Evolutionary conservation across 164 flowering plant genomes (phyloP).

Genomic region (Vitis rotundifolia): DNA sequence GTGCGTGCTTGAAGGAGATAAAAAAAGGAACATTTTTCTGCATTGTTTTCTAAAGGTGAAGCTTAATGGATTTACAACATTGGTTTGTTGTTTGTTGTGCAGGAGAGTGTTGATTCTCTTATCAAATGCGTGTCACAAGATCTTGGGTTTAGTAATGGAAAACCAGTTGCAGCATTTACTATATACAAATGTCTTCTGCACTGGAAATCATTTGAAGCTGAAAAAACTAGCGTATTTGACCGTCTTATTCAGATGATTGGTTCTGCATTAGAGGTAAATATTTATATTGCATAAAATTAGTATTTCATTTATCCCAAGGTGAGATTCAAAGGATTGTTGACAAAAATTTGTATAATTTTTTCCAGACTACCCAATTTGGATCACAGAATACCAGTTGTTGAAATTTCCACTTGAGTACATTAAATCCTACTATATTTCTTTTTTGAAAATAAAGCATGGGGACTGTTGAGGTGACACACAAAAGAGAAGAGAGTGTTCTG

Average conservation of each 20-base stretch:
- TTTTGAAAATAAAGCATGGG: too few relatives aligned
- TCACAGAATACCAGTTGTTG: background rate
- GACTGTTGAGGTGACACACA: background rate
- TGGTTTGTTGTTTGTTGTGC: constrained; percentile 10
- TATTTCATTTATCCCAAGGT: background rate
- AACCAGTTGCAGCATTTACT: constrained; percentile 60
- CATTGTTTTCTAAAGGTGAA: constrained; percentile 1
- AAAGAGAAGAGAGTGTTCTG: background rate
- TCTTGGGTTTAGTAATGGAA: constrained; percentile 56
- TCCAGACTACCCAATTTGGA: background rate
- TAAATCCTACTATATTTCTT: too few relatives aligned
- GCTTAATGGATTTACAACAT: background rate
- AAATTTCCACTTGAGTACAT: background rate
- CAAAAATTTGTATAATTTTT: background rate
- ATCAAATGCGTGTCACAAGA: constrained; percentile 35
- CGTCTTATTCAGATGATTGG: constrained; percentile 62
- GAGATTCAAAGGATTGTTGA: background rate
- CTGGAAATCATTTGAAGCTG: constrained; percentile 68
- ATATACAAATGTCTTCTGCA: constrained; percentile 65
- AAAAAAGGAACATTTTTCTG: background rate
- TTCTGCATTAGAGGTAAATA: constrained; percentile 54
- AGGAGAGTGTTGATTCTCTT: constrained; percentile 52
- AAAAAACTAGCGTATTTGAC: constrained; percentile 64
- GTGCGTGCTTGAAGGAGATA: constrained; percentile 20
- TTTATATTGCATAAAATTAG: background rate